phyloP scores from a whole-genome alignment of 441 rosid genomes.

The Gossypium davidsonii region DNA sequence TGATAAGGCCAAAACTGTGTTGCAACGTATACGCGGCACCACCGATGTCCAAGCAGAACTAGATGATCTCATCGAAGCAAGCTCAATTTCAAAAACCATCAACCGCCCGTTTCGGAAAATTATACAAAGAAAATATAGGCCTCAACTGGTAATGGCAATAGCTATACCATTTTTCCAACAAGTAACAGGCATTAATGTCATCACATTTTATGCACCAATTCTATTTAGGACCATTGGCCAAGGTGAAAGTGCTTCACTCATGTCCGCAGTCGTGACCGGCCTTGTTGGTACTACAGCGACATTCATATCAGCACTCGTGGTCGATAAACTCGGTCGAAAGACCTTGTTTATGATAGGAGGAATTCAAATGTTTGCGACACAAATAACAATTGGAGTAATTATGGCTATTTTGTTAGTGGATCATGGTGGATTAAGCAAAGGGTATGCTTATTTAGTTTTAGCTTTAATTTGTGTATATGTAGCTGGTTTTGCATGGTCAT shows the following conservation, averaged over 20 bases:
- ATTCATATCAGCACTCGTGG: conserved; percentile 35
- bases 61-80: conserved; percentile 39
- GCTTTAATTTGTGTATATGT: conserved; percentile 43
- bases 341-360: conserved; percentile 38
- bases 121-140: conserved; percentile 35
- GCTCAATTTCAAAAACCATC: conserved; percentile 22
- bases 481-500: conserved; percentile 54
- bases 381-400: conserved; percentile 34
- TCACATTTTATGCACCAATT: conserved; percentile 47
- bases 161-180: conserved; percentile 46
- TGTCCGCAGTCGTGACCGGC: conserved; percentile 42
- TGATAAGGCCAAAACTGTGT: conserved; percentile 27
- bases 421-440: conserved; percentile 29
- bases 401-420: conserved; percentile 39
- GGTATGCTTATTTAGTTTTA: conserved; percentile 27
- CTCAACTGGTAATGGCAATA: conserved; percentile 46
- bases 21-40: conserved; percentile 46
- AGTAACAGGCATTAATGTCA: conserved; percentile 47
- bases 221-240: conserved; percentile 41
- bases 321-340: conserved; percentile 37
- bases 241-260: conserved; percentile 38
- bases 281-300: conserved; percentile 31
- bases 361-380: conserved; percentile 43
- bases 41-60: conserved; percentile 36
- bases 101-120: conserved; percentile 31